A percentile compares a stretch with the other conserved stretches of the same genome.
Conservation (phyloP, 192 early-diverging fungal genomes). For the Mortierella claussenii region DNA sequence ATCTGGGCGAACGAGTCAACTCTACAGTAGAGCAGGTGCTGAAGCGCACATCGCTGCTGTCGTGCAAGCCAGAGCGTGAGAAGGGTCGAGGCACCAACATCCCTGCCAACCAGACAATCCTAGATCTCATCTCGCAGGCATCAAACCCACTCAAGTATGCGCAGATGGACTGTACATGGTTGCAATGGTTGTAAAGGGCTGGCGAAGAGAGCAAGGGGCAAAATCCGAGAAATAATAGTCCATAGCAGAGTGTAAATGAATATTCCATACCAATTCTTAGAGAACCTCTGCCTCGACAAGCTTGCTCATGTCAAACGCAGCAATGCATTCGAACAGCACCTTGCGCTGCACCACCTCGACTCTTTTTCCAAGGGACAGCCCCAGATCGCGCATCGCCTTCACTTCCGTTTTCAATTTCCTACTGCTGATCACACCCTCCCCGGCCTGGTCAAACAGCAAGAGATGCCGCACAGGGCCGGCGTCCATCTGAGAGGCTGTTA, state of each 20-base stretch:
- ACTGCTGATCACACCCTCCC: constrained; percentile 22
- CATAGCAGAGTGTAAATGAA: not conserved
- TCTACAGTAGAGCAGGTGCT: constrained; percentile 80
- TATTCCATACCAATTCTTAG: too few species aligned
- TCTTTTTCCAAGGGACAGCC: constrained; percentile 8
- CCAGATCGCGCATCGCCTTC: not conserved
- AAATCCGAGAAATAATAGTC: too few species aligned
- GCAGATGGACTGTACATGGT: constrained; percentile 94
- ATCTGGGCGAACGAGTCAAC: constrained; percentile 73
- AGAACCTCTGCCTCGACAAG: constrained; percentile 3
- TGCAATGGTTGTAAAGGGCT: constrained; percentile 82
- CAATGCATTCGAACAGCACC: constrained; percentile 20
- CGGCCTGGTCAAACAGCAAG: constrained; percentile 15
- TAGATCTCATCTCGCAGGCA: constrained; percentile 92
- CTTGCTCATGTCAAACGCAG: constrained; percentile 20
- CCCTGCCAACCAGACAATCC: constrained; percentile 85
- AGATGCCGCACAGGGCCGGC: constrained; percentile 13
- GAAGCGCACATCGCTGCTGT: constrained; percentile 72
- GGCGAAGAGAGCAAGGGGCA: constrained; percentile 7
- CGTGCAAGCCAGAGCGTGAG: constrained; percentile 79
- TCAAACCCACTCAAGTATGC: constrained; percentile 93
- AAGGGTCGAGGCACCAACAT: constrained; percentile 63
- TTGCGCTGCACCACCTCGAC: constrained; percentile 12
- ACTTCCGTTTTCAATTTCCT: constrained; percentile 22
- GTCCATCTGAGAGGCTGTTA: not conserved